Evolutionary conservation across 2,329 filamentous ascomycete genomes (phyloP), one percentile per base, ranked within the genome.

Genomic region (Fusarium sp.): DNA sequence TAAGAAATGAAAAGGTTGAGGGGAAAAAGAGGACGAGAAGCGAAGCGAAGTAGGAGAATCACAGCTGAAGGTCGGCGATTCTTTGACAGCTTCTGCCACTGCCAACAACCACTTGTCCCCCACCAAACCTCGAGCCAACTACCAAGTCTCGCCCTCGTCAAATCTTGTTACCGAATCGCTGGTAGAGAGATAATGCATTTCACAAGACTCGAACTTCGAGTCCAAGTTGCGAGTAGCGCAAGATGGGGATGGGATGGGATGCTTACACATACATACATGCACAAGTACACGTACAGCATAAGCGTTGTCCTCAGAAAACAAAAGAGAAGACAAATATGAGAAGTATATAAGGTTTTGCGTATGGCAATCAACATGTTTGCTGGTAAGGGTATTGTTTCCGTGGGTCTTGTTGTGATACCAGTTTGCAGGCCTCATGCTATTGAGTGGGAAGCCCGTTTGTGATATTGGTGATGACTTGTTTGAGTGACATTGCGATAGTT

Each of bases 171-270:
- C 65, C 69, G 44, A 59, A 45, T 47, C 14, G 7, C 24, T 25
- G 61, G 61, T 29, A 49, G 37, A 22, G 25, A 37, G 37, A 29
- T 13, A 51, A 57, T 62, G 69, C 44, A 27, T 41, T 24, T 42
- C 45, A 71, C 32, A 63, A 45, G 66, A 61, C 61, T 69, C 65
- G 60, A 56, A 56, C 47, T 70, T 71, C 69, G 69, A 71, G 69
- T 72, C 65, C 69, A 63, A 48, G 69, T 71, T 72, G 69, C 69
- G 69, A 67, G 67, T 67, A 57, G 67, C 41, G 57, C 67, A 67
- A 69, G 55, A 66, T 57, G 44, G 34, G 34, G 30, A 51, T 25
- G 34, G 34, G 30, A 51, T 25, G 48, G 47, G 34, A 42, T 41
- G n/a, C 58, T 68, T 58, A 29, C 42, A 20, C 61, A 53, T 41